These are phyloP conservation scores for Cladosporium halotolerans DNA, from an alignment of 2,329 filamentous ascomycete species.

Conservation along the genomic window DNA sequence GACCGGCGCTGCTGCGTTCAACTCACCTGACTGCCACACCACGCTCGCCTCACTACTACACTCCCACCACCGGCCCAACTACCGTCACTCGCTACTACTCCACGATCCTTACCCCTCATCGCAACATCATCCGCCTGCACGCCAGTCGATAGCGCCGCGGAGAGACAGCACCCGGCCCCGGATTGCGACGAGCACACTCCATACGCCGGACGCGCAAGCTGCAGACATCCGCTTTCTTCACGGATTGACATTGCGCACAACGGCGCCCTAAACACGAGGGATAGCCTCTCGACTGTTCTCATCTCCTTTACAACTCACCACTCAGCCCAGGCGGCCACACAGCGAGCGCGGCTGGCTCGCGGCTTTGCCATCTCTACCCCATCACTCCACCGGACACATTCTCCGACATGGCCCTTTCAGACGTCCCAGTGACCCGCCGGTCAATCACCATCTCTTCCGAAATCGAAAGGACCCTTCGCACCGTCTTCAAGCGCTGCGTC, in stretches of 20 bases:
- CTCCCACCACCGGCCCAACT: not conserved
- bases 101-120: not conserved
- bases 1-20: not conserved
- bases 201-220: not conserved
- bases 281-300: not conserved
- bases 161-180: constrained; percentile 6
- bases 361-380: not conserved
- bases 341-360: constrained; percentile 11
- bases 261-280: too few relatives aligned
- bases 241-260: too few relatives aligned
- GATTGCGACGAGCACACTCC: constrained; percentile 5
- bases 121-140: not conserved
- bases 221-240: not conserved
- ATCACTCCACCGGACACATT: not conserved
- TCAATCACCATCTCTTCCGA: constrained; percentile 10
- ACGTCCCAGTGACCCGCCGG: constrained; percentile 1
- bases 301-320: not conserved
- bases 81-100: not conserved
- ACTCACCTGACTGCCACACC: not conserved
- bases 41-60: not conserved
- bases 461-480: constrained; percentile 24
- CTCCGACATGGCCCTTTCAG: not conserved
- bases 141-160: not conserved
- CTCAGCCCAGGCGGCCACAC: not conserved
- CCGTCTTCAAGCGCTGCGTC: constrained; percentile 54